Evolutionary conservation across 441 rosid species (phyloP), one percentile per base, ranked within the genome.

Genomic region (Corymbia citriodora): DNA sequence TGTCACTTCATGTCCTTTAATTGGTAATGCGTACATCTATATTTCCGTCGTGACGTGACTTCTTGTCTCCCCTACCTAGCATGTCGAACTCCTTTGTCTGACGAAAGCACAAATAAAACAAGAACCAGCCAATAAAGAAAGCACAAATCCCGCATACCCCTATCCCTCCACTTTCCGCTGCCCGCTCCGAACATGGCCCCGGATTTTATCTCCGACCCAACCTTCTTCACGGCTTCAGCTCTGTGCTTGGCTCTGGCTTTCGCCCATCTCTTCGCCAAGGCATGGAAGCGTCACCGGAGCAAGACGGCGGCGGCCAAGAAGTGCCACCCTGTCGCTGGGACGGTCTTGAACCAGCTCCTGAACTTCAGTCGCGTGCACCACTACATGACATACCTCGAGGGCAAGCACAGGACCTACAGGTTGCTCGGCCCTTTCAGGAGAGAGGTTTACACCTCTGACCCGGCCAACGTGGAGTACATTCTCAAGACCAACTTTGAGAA

Each of bases 401-500:
- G 72, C 85, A 92, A 94, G 55, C 57, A 94, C 90, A 88, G 33
- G 68, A 94, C 96, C 52, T 94, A 93, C 94, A 90, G 96, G 87
- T 89, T 94, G 45, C 72, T 95, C 54, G 25, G 74, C 83, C 95
- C 92, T 72, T 92, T 93, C 55, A 89, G 95, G 88, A 92, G 50
- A 89, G 96, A 96, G 93, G 49, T 96, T 29, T 96, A 95, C 90
- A 95, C 95, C 79, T 86, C 95, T 17, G 96, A 96, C 45, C 96
- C 97, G 2, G 88, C 89, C 15, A 95, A 95, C 54, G 95, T 96
- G 59, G 97, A 96, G 92, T 93, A 93, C 89, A 94, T 94, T 11
- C 97, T 96, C 89, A 96, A 94, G 92, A 94, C 95, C 31, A 96
- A 96, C 91, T 96, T 95, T 90, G 83, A 88, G 11, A 96, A 96